Conservation (phyloP, 2,329 filamentous ascomycete species). For the Phialophora expanda region DNA sequence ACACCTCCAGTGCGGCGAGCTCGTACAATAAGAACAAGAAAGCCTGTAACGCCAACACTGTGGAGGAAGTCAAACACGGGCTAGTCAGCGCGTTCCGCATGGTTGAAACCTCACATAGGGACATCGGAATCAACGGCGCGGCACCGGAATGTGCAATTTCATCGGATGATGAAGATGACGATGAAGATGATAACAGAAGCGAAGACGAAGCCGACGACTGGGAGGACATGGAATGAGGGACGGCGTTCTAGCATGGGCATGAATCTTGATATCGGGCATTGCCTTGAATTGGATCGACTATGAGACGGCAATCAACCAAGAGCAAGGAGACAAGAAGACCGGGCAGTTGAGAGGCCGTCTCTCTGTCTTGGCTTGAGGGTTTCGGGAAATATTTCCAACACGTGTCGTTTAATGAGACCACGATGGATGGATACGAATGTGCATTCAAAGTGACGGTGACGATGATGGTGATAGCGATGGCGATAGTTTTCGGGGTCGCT, state of each 20-base stretch:
- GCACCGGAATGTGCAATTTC: conserved; percentile 32
- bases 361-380: neutral
- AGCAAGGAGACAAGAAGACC: neutral
- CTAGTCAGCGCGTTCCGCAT: conserved; percentile 17
- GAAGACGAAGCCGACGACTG: conserved; percentile 11
- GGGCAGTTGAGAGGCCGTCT: neutral
- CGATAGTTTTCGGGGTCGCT: neutral
- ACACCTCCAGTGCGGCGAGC: conserved; percentile 32
- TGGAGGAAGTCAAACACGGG: neutral
- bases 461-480: neutral
- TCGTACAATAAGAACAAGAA: conserved; percentile 30
- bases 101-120: conserved; percentile 25
- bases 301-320: neutral
- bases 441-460: neutral
- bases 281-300: neutral
- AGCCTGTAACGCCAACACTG: neutral
- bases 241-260: neutral
- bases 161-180: conserved; percentile 34
- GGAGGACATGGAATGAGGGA: conserved; percentile 3
- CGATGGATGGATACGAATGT: neutral
- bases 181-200: neutral
- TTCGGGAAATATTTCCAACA: neutral
- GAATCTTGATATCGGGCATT: neutral
- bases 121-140: conserved; percentile 22
- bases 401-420: neutral